A percentile compares a stretch with the other conserved stretches of the same genome.
phyloP scores from a whole-genome alignment of 139 green algal species.

The Chlamydomonas schloesseri region DNA sequence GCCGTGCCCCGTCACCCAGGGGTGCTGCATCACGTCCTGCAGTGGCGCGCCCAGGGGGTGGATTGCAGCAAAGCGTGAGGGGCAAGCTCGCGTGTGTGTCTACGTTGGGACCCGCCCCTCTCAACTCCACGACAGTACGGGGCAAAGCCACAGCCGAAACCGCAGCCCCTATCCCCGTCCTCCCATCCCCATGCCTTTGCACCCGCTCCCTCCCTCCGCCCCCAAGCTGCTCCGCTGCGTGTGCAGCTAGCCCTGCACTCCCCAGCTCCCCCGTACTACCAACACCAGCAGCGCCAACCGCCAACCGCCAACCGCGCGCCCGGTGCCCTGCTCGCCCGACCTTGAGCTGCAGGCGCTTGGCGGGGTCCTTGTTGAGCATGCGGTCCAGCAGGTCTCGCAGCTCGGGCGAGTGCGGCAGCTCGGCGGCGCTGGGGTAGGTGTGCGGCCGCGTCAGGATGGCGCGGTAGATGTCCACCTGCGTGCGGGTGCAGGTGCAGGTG shows the following conservation, averaged over 20 bases:
- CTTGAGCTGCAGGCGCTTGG: constrained; percentile 76
- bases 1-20: constrained; percentile 54
- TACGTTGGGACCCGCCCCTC: too few species aligned
- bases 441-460: constrained; percentile 53
- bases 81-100: too few species aligned
- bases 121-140: too few species aligned
- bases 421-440: constrained; percentile 10
- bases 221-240: too few species aligned
- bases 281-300: too few species aligned
- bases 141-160: too few species aligned
- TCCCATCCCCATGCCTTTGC: too few species aligned
- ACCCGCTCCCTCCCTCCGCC: not conserved
- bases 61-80: too few species aligned
- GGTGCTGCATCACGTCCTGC: constrained; percentile 46
- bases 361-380: constrained; percentile 87
- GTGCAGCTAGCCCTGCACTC: too few species aligned
- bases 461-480: constrained; percentile 55
- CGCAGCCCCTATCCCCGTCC: not conserved
- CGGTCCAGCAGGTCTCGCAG: constrained; percentile 74
- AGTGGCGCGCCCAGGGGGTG: too few species aligned
- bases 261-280: too few species aligned
- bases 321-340: constrained; percentile 34
- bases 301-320: too few species aligned
- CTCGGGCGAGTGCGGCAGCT: constrained; percentile 28
- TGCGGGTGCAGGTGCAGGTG: not conserved